A percentile compares a stretch with the other conserved stretches of the same genome.
Evolutionary conservation across 2,329 filamentous ascomycete species (phyloP).

Genomic region (Fusarium goolgardi): DNA sequence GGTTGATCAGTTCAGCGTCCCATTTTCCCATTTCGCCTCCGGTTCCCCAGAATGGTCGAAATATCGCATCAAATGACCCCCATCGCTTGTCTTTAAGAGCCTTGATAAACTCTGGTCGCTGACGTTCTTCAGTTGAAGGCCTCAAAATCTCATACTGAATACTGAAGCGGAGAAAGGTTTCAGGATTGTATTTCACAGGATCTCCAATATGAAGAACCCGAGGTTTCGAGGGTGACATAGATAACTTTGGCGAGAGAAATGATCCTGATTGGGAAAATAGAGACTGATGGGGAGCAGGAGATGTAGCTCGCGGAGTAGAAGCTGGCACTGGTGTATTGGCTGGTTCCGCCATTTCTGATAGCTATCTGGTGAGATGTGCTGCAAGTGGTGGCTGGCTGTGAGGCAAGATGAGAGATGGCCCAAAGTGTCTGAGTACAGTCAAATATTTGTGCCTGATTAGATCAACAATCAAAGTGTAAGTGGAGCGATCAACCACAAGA

Average conservation of each 20-base stretch:
- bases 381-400: neutral
- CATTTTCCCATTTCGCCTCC: slow-evolving; percentile 75
- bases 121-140: slow-evolving; percentile 62
- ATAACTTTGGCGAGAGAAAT: slow-evolving; percentile 44
- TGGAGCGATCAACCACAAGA: slow-evolving; percentile 31
- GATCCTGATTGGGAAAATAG: slow-evolving; percentile 40
- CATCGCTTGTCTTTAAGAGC: slow-evolving; percentile 64
- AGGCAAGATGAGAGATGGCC: neutral
- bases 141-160: slow-evolving; percentile 62
- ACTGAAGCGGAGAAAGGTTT: slow-evolving; percentile 59
- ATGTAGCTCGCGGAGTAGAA: slow-evolving; percentile 59
- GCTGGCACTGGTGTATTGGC: slow-evolving; percentile 60
- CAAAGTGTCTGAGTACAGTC: neutral
- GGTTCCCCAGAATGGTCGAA: slow-evolving; percentile 71
- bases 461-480: slow-evolving; percentile 22
- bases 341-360: slow-evolving; percentile 58
- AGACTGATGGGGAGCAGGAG: slow-evolving; percentile 50
- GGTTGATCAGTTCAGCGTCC: slow-evolving; percentile 68
- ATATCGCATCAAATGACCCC: slow-evolving; percentile 66
- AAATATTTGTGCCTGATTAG: slow-evolving; percentile 20
- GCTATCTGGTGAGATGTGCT: neutral
- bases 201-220: slow-evolving; percentile 83
- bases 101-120: slow-evolving; percentile 61
- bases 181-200: slow-evolving; percentile 61
- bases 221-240: slow-evolving; percentile 50